Evolutionary conservation across 371 early-diverging fungal species (phyloP).

Genomic region (Sanchytrium tribonematis): DNA sequence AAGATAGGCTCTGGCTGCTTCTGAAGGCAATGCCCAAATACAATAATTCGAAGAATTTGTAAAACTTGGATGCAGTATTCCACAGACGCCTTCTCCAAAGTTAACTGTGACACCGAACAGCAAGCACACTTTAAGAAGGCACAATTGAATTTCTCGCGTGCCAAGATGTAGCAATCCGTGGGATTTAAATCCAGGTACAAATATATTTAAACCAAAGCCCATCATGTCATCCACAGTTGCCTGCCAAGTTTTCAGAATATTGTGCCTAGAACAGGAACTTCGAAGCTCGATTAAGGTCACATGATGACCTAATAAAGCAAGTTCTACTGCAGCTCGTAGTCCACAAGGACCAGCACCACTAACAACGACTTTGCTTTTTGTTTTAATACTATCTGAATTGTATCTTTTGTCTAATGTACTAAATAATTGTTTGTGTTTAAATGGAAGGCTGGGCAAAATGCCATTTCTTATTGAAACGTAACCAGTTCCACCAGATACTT

Average conservation of each 20-base stretch:
- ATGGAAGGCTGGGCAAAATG: no score
- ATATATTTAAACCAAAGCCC: slow-evolving; percentile 9
- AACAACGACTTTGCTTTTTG: no score
- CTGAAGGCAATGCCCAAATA: slow-evolving; percentile 9
- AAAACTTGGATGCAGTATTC: slow-evolving; percentile 8
- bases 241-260: slow-evolving; percentile 15
- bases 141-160: slow-evolving; percentile 11
- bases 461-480: no score
- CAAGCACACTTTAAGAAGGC: slow-evolving; percentile 10
- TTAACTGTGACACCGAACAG: slow-evolving; percentile 9
- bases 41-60: slow-evolving; percentile 1
- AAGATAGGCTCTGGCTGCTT: slow-evolving; percentile 6
- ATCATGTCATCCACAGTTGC: slow-evolving; percentile 9
- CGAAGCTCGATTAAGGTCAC: slow-evolving; percentile 12
- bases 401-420: no score
- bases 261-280: slow-evolving; percentile 11
- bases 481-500: no score
- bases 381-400: no score
- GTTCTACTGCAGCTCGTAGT: slow-evolving; percentile 12
- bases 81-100: slow-evolving; percentile 10
- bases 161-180: slow-evolving; percentile 11
- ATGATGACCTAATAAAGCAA: slow-evolving; percentile 7
- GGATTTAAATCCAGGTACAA: slow-evolving; percentile 6
- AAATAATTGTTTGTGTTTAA: no score
- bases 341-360: slow-evolving; percentile 15